These are phyloP conservation scores for Lineolata rhizophorae DNA, from an alignment of 495 filamentous ascomycete genomes.

Conservation along the genomic window DNA sequence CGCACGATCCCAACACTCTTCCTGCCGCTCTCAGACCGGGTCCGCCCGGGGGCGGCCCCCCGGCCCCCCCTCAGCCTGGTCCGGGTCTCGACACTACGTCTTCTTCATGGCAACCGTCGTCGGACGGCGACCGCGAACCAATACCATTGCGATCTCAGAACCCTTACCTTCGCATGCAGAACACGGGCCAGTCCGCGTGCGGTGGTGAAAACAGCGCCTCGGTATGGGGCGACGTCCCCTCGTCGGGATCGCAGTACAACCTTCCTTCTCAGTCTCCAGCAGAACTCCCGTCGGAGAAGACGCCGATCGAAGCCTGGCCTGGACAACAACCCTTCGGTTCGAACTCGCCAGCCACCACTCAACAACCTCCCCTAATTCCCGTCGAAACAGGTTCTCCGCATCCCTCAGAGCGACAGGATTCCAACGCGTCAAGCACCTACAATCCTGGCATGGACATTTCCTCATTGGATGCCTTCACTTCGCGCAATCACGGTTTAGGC, in stretches of 20 bases:
- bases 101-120: slow-evolving; percentile 6
- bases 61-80: slow-evolving; percentile 5
- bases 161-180: slow-evolving; percentile 10
- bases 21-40: slow-evolving; percentile 10
- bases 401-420: slow-evolving; percentile 3
- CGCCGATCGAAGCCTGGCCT: slow-evolving; percentile 6
- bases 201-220: slow-evolving; percentile 12
- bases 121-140: slow-evolving; percentile 1
- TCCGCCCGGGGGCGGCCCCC: slow-evolving; percentile 6
- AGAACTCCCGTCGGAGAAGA: slow-evolving; percentile 8
- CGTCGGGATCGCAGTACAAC: slow-evolving; percentile 1
- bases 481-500: no score
- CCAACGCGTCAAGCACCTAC: no score
- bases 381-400: background rate
- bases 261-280: slow-evolving; percentile 2
- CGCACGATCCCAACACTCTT: slow-evolving; percentile 1
- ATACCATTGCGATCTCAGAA: slow-evolving; percentile 12
- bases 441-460: no score
- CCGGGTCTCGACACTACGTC: slow-evolving; percentile 2
- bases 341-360: no score
- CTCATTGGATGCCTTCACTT: no score
- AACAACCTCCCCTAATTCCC: no score
- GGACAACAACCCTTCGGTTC: no score
- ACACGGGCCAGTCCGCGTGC: no score
- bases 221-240: slow-evolving; percentile 7